These are phyloP conservation scores for Hyaloscypha finlandica DNA, from an alignment of 495 filamentous ascomycete genomes.

Conservation along the genomic window DNA sequence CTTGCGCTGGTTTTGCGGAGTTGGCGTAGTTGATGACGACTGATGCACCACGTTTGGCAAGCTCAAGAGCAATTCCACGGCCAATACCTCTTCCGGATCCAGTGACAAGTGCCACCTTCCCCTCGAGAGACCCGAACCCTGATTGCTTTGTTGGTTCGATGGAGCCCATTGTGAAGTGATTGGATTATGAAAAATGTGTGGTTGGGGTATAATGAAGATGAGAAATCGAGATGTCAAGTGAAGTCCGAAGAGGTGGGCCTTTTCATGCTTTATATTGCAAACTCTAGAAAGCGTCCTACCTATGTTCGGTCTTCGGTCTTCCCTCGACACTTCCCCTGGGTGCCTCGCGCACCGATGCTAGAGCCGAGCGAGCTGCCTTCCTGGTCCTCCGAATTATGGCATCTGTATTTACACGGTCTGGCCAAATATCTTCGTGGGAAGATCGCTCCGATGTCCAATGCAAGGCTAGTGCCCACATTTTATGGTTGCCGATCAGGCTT, in stretches of 20 bases:
- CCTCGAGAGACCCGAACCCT: neutral
- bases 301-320: neutral
- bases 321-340: neutral
- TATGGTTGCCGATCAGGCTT: neutral
- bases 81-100: constrained; percentile 76
- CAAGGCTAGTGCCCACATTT: neutral
- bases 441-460: neutral
- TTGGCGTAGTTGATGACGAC: constrained; percentile 80
- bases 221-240: neutral
- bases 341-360: neutral
- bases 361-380: neutral
- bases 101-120: constrained; percentile 72
- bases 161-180: constrained; percentile 10
- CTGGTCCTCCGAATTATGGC: neutral
- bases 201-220: neutral
- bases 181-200: neutral
- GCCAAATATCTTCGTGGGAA: neutral
- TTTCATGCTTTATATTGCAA: neutral
- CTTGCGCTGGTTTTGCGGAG: constrained; percentile 60
- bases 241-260: neutral
- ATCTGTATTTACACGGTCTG: neutral
- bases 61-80: constrained; percentile 72
- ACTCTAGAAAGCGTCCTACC: neutral
- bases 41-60: constrained; percentile 69
- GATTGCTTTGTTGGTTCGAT: constrained; percentile 1